Base-by-base conservation (phyloP, 352 stramenopile genomes). In the Thalassiosira hispida region DNA sequence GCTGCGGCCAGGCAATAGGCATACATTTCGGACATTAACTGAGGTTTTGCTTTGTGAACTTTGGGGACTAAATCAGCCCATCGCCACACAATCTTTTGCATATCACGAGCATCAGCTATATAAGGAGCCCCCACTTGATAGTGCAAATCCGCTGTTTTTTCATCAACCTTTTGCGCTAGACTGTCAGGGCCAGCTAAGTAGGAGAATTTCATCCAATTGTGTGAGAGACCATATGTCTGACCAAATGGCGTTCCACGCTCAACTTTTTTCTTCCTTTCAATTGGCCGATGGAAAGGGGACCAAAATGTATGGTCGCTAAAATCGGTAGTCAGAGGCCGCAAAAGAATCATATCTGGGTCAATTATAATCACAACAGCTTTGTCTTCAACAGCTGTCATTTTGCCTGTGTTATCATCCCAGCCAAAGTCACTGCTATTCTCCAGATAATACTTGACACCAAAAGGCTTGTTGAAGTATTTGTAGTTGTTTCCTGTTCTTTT, bases 391-490 rank as follows among this genome's bases (percentile, higher is more conserved):
- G 51, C 55, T 42, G 64, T 75, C 44, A 85, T 63, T 59, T 74
- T 81, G 1, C 67, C 73, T 47, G 56, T 53, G 18, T 73, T 74
- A 68, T 82, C 40, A 35, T 85, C 52, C 71, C 65, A 79, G 7
- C 53, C 47, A 71, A 88, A 89, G 29, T 85, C 78, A 61, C 73
- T 81, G 27, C 62, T 74, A 59, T 93, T 68, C 67, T 92, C 87
- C 22, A 96, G 68, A 68, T 86, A 96, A 77, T 96, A 90, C 20
- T 77, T 76, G 5, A 94, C 64, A 27, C 92, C 92, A 78, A 90
- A 94, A n/a, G 92, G 92, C 63, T 96, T 96, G 73, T 96, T 96
- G 55, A 92, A 96, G 70, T 89, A 94, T 51, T 92, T 82, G 66
- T 90, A 94, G 14, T 77, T 77, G 14, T 56, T 65, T 55, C 63